Base-by-base conservation (phyloP, 2,329 filamentous ascomycete species). In the Apiospora marii region DNA sequence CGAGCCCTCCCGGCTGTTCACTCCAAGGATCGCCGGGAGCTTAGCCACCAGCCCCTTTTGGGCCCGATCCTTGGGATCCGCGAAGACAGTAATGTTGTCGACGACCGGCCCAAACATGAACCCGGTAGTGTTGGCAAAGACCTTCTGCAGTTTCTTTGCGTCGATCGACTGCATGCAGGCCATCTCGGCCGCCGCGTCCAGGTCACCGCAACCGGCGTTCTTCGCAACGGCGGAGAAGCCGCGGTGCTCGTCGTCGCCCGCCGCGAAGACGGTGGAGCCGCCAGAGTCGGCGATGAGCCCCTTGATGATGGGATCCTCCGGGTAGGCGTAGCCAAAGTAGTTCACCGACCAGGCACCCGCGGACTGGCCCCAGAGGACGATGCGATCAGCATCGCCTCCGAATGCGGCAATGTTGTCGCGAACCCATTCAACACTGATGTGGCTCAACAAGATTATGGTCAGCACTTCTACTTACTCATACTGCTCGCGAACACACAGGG, bases 341-440 rank as follows among this genome's bases (percentile, higher is more conserved):
- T 79, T 76, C 14, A 74, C 77, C 2, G 77, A 74, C 12, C 78
- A 72, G 30, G 74, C 77, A 2, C 78, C 77, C 13, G 77, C 77
- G 5, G 77, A 78, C 30, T 79, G 77, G 4, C 76, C 77, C 77
- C 76, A 78, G 49, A 86, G 79, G 3, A 82, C 82, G 72, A 87
- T 86, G 13, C 80, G 79, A 2, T 78, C 73, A 2, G 79, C 77
- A 73, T 86, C 84, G 37, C 87, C 87, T 68, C 86, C 86, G 74
- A 89, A 89, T 3, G 78, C 78, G 12, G 74, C 81, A 53, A 88
- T 85, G 76, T 89, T 88, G 72, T 84, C 79, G 48, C 82, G 81
- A 0, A 87, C 79, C 87, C 87, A 89, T 78, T 87, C 84, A 0
- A 88, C 78, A 0, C 67, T 69, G 37, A 41, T 64, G 22, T 34